Evolutionary conservation across 140 eudicot species (phyloP), one percentile per base, ranked within the genome.

Genomic region (Ambrosia hybrid): DNA sequence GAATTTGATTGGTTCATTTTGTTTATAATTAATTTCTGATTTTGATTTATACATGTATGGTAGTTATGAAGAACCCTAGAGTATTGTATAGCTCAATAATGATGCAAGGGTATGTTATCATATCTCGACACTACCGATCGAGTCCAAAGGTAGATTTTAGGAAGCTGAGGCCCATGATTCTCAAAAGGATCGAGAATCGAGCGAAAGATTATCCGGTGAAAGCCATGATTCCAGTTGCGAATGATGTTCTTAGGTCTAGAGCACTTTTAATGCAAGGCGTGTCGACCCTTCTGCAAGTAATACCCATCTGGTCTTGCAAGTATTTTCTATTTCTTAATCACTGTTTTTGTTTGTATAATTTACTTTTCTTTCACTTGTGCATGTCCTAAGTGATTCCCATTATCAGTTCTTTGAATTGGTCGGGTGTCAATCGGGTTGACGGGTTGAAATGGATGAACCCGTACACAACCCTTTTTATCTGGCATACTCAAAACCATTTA

Each of bases 241-340:
- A 70, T 61, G 88, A 90, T 34, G 96, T 94, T 14, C 80, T 94
- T 48, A 81, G 72, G 33, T 83, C 95, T 5, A 76, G 97, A 64
- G 43, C 77, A 13, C 64, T 75, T 15, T 89, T 94, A 67, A 73
- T 88, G 60, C 83, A 80, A 73, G 97, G 97, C 67, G 89, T 94
- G 12, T 88, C 96, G 38, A 73, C 83, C 12, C 95, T 94, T 67
- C 89, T 94, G 55, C 87, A 82, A 43, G 81, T 75, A 73, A 21
- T 86, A 36, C 95, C 99, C 61, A 58, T 82, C 30, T 81, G 89
- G 87, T 67, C 99, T 46, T 94, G 99, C 99, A 88, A 86, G 99
- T 94, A 86, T 46, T 83, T 77, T 15, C 79, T 48, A 73, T 49
- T 72, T 59, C 73, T 70, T 62, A 8, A 68, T 34, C 79, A 41